phyloP scores from a whole-genome alignment of 768 basidiomycete species.

The Boletus vermiculosoides region DNA sequence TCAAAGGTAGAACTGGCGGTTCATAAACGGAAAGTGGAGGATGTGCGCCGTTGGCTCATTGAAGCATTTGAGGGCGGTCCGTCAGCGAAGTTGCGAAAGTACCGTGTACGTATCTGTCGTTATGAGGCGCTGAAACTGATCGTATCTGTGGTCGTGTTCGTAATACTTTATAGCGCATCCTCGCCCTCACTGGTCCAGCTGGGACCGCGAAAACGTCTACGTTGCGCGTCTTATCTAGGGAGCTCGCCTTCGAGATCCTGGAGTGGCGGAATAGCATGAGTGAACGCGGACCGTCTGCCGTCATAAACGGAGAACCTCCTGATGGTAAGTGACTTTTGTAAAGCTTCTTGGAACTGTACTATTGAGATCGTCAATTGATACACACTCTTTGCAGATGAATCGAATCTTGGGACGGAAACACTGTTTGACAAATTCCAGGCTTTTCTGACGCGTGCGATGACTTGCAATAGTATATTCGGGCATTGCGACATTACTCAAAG shows the following conservation, averaged over 20 bases:
- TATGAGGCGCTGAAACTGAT: not conserved
- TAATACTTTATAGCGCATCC: constrained; percentile 58
- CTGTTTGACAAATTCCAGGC: constrained; percentile 68
- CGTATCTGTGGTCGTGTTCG: not conserved
- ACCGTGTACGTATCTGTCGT: constrained; percentile 54
- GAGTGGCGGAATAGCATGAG: constrained; percentile 81
- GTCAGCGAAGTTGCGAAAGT: constrained; percentile 62
- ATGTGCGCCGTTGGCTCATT: constrained; percentile 69
- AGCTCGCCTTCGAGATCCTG: constrained; percentile 74
- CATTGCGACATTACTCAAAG: constrained; percentile 7
- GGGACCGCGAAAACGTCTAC: constrained; percentile 92
- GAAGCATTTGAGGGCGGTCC: constrained; percentile 73
- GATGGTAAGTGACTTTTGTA: constrained; percentile 9
- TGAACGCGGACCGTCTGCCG: constrained; percentile 37
- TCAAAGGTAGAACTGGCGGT: constrained; percentile 71
- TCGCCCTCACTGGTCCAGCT: constrained; percentile 84
- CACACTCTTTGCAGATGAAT: constrained; percentile 11
- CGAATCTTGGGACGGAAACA: constrained; percentile 20
- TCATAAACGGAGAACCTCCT: constrained; percentile 19
- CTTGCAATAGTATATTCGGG: constrained; percentile 54
- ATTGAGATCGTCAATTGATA: not conserved
- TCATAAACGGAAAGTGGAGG: constrained; percentile 75
- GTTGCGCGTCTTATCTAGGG: constrained; percentile 66
- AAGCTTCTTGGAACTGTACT: not conserved
- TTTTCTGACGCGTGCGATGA: constrained; percentile 70